phyloP scores from a whole-genome alignment of 768 basidiomycete genomes.

The Porpolomopsis calyptriformis region DNA sequence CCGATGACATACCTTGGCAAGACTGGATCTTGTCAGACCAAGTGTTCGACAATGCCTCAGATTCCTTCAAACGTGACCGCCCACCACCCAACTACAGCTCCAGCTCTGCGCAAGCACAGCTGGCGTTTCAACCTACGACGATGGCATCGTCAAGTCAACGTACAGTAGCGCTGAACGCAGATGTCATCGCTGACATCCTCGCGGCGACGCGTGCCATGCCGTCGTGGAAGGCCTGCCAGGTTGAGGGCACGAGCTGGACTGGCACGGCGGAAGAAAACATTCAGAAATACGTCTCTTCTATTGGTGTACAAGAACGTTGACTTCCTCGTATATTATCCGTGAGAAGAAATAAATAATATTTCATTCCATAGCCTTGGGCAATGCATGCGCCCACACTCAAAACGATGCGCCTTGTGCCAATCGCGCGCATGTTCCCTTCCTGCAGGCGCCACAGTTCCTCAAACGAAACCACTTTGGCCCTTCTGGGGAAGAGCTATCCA shows the following conservation, averaged over 20 bases:
- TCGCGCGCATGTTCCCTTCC: neutral
- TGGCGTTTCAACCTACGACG: constrained; percentile 7
- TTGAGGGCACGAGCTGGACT: constrained; percentile 23
- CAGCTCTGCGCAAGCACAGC: constrained; percentile 7
- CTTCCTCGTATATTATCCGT: no score
- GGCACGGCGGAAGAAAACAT: constrained; percentile 27
- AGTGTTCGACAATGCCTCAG: constrained; percentile 11
- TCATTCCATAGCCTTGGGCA: no score
- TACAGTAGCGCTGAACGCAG: constrained; percentile 11
- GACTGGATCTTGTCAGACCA: constrained; percentile 17
- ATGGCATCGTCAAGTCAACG: constrained; percentile 12
- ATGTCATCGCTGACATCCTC: constrained; percentile 21
- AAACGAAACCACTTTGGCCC: constrained; percentile 27
- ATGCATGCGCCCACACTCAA: no score
- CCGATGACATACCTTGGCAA: constrained; percentile 16
- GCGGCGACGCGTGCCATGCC: constrained; percentile 21
- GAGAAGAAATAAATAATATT: no score
- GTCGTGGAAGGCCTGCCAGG: constrained; percentile 23
- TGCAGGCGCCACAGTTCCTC: constrained; percentile 2
- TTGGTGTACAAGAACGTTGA: constrained; percentile 5
- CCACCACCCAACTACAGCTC: constrained; percentile 6
- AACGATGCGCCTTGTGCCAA: neutral
- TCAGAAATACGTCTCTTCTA: constrained; percentile 16
- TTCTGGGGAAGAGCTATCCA: constrained; percentile 58
- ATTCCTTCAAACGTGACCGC: constrained; percentile 12